Evolutionary conservation across 495 filamentous ascomycete species (phyloP).

Genomic region (Chaetomidium leptoderma): DNA sequence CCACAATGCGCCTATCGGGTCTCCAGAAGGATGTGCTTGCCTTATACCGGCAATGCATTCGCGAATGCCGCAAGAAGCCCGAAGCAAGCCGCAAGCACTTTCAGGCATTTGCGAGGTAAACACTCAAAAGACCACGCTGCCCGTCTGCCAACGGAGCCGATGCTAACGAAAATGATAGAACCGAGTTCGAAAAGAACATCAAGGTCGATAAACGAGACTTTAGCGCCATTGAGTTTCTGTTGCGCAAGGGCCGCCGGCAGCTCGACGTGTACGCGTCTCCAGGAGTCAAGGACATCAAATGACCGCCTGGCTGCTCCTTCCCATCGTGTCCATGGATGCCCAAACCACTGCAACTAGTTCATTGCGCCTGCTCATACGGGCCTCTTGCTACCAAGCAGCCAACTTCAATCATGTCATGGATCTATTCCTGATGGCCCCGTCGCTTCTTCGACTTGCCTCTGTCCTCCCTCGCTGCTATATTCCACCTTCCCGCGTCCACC

Average conservation of each 20-base stretch:
- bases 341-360: no score
- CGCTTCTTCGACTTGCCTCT: no score
- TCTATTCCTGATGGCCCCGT: no score
- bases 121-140: no score
- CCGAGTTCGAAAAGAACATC: constrained; percentile 71
- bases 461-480: no score
- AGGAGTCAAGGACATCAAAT: constrained; percentile 74
- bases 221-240: constrained; percentile 75
- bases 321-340: neutral
- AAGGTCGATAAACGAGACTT: constrained; percentile 83
- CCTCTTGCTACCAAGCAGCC: no score
- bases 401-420: no score
- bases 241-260: constrained; percentile 80
- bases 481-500: no score
- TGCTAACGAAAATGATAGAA: constrained; percentile 41
- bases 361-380: neutral
- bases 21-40: constrained; percentile 85
- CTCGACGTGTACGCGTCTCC: constrained; percentile 79
- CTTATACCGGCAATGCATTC: constrained; percentile 80
- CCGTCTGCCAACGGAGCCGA: neutral
- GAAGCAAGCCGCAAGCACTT: constrained; percentile 41
- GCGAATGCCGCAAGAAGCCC: constrained; percentile 78
- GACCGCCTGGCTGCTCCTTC: constrained; percentile 24
- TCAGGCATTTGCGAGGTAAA: constrained; percentile 39
- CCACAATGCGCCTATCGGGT: constrained; percentile 64